A percentile compares a stretch with the other conserved stretches of the same genome.
These are phyloP conservation scores for Aspergillus tubingensis DNA, from an alignment of 2,329 filamentous ascomycete species.

Conservation along the genomic window DNA sequence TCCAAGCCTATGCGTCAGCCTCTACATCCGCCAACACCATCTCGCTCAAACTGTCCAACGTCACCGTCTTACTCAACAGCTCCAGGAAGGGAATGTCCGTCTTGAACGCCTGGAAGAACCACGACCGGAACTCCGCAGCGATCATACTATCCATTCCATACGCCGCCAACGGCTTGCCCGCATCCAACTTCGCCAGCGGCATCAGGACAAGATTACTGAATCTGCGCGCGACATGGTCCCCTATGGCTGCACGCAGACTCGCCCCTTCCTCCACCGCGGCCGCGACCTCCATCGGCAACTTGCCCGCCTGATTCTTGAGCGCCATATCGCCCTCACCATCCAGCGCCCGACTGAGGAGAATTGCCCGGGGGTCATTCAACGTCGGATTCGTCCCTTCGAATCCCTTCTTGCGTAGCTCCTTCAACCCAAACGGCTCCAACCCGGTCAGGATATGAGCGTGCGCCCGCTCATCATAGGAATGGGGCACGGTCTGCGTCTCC, in stretches of 20 bases:
- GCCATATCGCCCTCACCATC: too few relatives aligned
- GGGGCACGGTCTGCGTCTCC: background rate
- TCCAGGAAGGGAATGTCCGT: conserved; percentile 22
- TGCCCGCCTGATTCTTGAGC: background rate
- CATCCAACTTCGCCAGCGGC: background rate
- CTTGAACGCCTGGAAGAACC: conserved; percentile 18
- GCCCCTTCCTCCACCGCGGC: background rate
- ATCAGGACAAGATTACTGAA: background rate
- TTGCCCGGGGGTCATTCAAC: conserved; percentile 3
- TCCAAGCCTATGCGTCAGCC: too few relatives aligned
- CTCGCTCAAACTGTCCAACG: too few relatives aligned
- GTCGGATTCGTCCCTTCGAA: background rate
- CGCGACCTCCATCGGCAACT: background rate
- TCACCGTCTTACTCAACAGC: background rate
- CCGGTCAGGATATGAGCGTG: conserved; percentile 8
- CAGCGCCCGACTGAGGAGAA: background rate
- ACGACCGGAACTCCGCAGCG: conserved; percentile 26
- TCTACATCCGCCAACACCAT: too few relatives aligned
- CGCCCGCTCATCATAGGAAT: background rate
- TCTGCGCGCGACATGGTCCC: background rate
- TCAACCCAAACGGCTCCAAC: background rate
- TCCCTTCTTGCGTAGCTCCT: too few relatives aligned
- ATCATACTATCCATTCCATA: conserved; percentile 31
- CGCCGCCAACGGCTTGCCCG: background rate
- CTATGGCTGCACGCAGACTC: too few relatives aligned